Evolutionary conservation across 306 rosid species (phyloP).

Genomic region (Erythrophleum fordii): DNA sequence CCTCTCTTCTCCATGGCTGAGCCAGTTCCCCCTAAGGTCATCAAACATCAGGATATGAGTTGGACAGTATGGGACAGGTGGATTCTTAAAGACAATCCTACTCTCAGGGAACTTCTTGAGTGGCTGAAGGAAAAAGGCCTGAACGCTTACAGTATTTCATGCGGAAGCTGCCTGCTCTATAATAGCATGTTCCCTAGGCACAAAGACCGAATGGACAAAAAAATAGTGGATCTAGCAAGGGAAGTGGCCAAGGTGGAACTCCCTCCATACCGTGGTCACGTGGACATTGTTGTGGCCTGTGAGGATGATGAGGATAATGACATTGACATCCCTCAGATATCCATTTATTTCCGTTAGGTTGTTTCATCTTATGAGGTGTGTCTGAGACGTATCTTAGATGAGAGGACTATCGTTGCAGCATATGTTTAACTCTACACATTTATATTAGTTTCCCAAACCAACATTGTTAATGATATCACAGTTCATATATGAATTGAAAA

Average conservation of each 20-base stretch:
- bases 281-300: slow-evolving; percentile 89
- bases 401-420: slow-evolving; percentile 35
- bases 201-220: slow-evolving; percentile 80
- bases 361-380: slow-evolving; percentile 34
- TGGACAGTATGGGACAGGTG: slow-evolving; percentile 99
- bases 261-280: slow-evolving; percentile 72
- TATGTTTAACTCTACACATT: slow-evolving; percentile 29
- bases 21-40: slow-evolving; percentile 87
- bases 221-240: slow-evolving; percentile 71
- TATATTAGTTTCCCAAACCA: slow-evolving; percentile 28
- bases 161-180: slow-evolving; percentile 72
- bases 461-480: slow-evolving; percentile 19
- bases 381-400: slow-evolving; percentile 34
- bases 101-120: slow-evolving; percentile 66
- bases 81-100: slow-evolving; percentile 69
- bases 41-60: slow-evolving; percentile 69
- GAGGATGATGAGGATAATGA: slow-evolving; percentile 93
- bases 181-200: slow-evolving; percentile 75
- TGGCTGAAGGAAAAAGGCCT: slow-evolving; percentile 78
- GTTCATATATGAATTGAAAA: slow-evolving; percentile 39
- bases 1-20: slow-evolving; percentile 89
- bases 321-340: slow-evolving; percentile 79
- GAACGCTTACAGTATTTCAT: slow-evolving; percentile 80
- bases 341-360: slow-evolving; percentile 81
- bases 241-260: slow-evolving; percentile 77